Evolutionary conservation across 148 eudicot genomes (phyloP).

Genomic region (Vaccinium vitisidaea): DNA sequence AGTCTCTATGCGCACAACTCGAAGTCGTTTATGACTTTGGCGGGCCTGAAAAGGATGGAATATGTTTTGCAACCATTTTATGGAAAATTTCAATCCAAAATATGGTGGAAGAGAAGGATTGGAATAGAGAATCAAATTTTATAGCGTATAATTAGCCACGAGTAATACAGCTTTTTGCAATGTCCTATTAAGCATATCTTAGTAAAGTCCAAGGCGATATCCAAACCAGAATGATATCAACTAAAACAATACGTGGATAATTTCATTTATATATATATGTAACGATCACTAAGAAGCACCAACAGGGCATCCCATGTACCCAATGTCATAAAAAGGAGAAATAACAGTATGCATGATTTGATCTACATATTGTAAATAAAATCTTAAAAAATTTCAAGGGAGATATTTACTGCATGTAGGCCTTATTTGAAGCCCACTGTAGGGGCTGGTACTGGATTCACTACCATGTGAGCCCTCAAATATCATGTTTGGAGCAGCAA

Average conservation of each 20-base stretch:
- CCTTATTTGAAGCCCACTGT: not conserved
- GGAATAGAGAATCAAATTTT: not conserved
- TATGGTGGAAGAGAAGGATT: not conserved
- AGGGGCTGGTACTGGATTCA: not conserved
- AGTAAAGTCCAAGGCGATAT: not conserved
- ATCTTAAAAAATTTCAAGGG: not conserved
- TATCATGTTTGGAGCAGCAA: not conserved
- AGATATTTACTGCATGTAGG: not conserved
- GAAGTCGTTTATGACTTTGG: slow-evolving; percentile 74
- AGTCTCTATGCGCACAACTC: slow-evolving; percentile 90
- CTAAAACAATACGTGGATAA: not conserved
- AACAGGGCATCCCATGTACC: not conserved
- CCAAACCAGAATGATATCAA: not conserved
- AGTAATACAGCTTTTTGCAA: not conserved
- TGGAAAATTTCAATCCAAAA: not conserved
- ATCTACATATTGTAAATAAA: not conserved
- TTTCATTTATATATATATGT: not conserved
- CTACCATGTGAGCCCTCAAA: not conserved
- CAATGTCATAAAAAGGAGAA: not conserved
- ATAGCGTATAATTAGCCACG: not conserved
- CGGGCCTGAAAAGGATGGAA: slow-evolving; percentile 51
- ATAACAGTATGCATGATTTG: not conserved
- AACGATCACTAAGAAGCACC: not conserved
- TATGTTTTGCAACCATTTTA: not conserved
- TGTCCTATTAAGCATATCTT: not conserved